Base-by-base conservation (phyloP, 202 grass and related monocot genomes). In the Brachypodium distachyon region DNA sequence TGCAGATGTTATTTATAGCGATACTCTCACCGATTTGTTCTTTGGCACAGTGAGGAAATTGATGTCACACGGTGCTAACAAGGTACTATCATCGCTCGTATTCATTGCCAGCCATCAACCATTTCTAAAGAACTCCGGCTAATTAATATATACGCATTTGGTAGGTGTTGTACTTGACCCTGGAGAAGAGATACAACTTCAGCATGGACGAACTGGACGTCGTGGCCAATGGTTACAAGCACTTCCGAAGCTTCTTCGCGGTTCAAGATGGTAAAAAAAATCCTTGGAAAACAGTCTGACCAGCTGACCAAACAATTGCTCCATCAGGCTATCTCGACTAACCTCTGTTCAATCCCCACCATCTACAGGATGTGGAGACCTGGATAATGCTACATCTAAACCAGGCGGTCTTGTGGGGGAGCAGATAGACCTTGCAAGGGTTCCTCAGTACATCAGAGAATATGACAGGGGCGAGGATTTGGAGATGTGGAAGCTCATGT, bases 111-210 rank as follows among this genome's bases (percentile, higher is more conserved):
- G 26, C 7, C 5, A 6, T 23, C 39, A 51, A 79, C 27, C 6
- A 6, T 19, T 53, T 71, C 27, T 40, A 47, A 6, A 46, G 2
- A 31, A 26, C 43, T 44, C n/a, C 1, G 67, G 14, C 9, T 57
- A 68, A 12, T 3, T 25, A 61, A 26, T 5, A 44, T 49, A 11
- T 83, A 79, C 80, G 10, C 80, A 66, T 73, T 34, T 59, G 1
- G 18, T 66, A 97, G 94, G 86, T 86, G 65, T 32, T 97, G 47
- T 93, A 91, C 84, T 86, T 97, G 84, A 89, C 90, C 37, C 34
- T 97, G 47, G 93, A 93, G 86, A 93, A 97, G 78, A 84, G 94
- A 46, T 97, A 93, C 75, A 97, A 93, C 53, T 92, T 97, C 64
- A 93, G 81, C 61, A 28, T 91, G 50, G 91, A 91, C 23, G 91